These are phyloP conservation scores for Fagopyrum tataricum DNA, from an alignment of 148 eudicot species.

Conservation along the genomic window DNA sequence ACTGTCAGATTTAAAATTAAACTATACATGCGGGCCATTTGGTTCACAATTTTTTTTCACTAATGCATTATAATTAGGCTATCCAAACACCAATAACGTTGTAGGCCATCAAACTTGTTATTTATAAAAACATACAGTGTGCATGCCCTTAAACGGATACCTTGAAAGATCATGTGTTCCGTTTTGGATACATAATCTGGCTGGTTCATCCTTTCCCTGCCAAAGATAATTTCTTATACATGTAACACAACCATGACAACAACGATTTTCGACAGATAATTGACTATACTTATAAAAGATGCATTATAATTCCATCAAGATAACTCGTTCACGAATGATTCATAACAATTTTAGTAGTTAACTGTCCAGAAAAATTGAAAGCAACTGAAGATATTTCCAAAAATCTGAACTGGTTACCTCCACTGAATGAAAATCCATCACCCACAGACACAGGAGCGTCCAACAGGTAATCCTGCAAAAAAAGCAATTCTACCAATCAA, in stretches of 20 bases:
- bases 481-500: not conserved
- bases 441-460: constrained; percentile 89
- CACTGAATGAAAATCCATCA: constrained; percentile 97
- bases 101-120: no score
- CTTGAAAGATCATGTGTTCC: constrained; percentile 14
- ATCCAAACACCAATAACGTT: no score
- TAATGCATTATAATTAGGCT: no score
- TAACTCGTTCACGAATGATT: no score
- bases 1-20: no score
- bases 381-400: not conserved
- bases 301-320: not conserved
- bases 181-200: constrained; percentile 13
- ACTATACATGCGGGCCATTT: no score
- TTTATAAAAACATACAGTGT: no score
- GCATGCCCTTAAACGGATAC: not conserved
- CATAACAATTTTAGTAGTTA: not conserved
- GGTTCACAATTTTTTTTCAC: no score
- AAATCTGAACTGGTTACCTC: constrained; percentile 42
- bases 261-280: not conserved
- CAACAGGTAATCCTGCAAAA: constrained; percentile 60
- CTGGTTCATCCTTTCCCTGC: constrained; percentile 14
- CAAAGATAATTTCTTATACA: constrained; percentile 6
- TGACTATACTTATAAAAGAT: not conserved
- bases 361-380: not conserved
- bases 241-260: not conserved